Percentiles rank a stretch among this genome's conserved stretches.
phyloP scores from a whole-genome alignment of 176 grass and related monocot genomes.

The Chrysopogon serrulatus region DNA sequence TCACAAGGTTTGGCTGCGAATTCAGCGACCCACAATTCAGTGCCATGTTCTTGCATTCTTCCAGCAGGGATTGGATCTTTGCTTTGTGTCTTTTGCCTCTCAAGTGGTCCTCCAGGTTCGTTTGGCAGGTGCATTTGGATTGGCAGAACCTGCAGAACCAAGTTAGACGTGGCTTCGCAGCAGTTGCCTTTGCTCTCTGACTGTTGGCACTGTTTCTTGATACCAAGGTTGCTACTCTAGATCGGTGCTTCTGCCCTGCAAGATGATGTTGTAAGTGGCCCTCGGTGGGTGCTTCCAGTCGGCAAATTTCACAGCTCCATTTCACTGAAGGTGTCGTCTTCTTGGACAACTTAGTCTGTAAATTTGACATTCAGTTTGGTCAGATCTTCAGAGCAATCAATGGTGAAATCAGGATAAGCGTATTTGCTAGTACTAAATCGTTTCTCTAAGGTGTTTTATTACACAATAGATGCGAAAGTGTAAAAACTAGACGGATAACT shows the following conservation, averaged over 20 bases:
- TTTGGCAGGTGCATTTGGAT: background rate
- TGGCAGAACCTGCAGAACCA: conserved; percentile 23
- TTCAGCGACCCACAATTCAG: background rate
- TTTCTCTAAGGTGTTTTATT: background rate
- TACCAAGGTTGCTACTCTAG: background rate
- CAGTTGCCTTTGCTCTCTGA: background rate
- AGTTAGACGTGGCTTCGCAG: background rate
- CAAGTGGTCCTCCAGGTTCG: background rate
- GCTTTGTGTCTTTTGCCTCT: conserved; percentile 20
- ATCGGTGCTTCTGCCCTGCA: conserved; percentile 24
- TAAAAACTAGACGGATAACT: background rate
- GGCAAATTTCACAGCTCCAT: conserved; percentile 30
- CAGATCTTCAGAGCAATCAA: background rate
- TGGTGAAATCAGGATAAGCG: background rate
- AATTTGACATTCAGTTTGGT: background rate
- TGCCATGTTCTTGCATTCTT: conserved; percentile 17
- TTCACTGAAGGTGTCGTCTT: background rate
- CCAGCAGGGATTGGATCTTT: conserved; percentile 8
- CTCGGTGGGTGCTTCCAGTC: conserved; percentile 6
- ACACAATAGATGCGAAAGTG: background rate
- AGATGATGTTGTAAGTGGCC: conserved; percentile 10
- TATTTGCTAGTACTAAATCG: background rate
- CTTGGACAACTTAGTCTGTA: background rate
- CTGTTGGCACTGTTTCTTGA: background rate
- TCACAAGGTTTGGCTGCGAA: background rate